Percentiles rank a stretch among this genome's conserved stretches.
Conservation (phyloP, 805 yeast genomes). For the Metschnikowia picachoensis region DNA sequence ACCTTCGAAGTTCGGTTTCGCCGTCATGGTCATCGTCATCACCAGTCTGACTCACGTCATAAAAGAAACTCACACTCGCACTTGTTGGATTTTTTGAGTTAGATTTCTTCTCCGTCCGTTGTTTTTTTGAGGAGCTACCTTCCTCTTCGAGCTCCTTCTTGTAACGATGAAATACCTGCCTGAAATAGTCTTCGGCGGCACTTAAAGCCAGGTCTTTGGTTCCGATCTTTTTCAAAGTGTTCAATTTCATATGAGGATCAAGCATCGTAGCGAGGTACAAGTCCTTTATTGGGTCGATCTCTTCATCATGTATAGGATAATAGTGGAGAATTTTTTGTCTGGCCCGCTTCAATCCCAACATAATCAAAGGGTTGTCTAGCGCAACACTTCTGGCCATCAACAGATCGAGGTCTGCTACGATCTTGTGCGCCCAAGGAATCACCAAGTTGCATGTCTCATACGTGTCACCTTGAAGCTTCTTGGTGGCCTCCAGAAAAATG, state of each 20-base stretch:
- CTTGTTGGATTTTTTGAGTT: not conserved
- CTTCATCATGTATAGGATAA: not conserved
- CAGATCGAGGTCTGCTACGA: not conserved
- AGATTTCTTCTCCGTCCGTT: not conserved
- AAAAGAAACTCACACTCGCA: not conserved
- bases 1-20: not conserved
- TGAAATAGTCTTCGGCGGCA: conserved; percentile 1
- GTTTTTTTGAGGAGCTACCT: not conserved
- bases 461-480: not conserved
- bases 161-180: not conserved
- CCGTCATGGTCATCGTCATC: not conserved
- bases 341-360: not conserved
- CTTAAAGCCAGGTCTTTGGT: not conserved
- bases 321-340: not conserved
- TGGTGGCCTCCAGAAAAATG: not conserved
- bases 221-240: not conserved
- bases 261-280: conserved; percentile 5
- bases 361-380: not conserved
- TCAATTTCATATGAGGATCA: conserved; percentile 1
- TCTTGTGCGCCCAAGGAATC: not conserved
- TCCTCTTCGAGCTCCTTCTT: not conserved
- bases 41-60: not conserved
- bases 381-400: no score
- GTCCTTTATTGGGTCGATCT: conserved; percentile 1
- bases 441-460: not conserved